A percentile compares a stretch with the other conserved stretches of the same genome.
Conservation (phyloP, 23 red algal species). For the Gracilaria vermiculophylla region DNA sequence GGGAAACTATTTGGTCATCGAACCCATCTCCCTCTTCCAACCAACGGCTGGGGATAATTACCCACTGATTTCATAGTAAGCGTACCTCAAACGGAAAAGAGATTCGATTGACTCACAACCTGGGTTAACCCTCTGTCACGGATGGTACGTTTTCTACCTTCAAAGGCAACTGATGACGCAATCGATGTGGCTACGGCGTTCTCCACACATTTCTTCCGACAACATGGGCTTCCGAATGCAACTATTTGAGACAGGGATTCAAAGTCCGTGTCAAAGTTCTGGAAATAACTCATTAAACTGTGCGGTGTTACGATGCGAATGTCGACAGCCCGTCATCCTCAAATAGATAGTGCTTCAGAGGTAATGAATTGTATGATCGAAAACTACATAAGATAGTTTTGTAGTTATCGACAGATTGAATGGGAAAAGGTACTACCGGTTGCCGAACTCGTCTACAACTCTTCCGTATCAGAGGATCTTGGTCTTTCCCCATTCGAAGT, state of each 20-base stretch:
- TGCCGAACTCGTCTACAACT: not conserved
- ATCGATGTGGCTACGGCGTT: conserved; percentile 1
- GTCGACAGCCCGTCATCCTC: not conserved
- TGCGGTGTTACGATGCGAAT: conserved; percentile 14
- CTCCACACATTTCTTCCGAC: not conserved
- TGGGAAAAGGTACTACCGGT: not conserved
- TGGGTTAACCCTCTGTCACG: conserved; percentile 11
- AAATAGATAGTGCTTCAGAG: conserved; percentile 12
- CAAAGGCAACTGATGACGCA: conserved; percentile 2
- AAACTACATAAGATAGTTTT: not conserved
- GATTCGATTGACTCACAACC: conserved; percentile 13
- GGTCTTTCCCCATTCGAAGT: not conserved
- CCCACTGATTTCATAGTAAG: conserved; percentile 10
- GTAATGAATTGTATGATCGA: not conserved
- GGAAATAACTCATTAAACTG: not conserved
- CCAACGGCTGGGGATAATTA: not conserved
- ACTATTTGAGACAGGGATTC: conserved; percentile 12
- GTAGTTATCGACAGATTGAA: not conserved
- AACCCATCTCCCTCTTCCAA: not conserved
- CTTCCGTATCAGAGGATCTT: not conserved
- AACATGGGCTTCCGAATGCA: conserved; percentile 12
- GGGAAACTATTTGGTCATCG: not conserved
- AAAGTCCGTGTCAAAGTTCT: not conserved
- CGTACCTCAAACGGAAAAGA: not conserved
- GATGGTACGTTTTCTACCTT: not conserved